Evolutionary conservation across 805 yeast genomes (phyloP), one percentile per base, ranked within the genome.

Genomic region (Ogataea paraovalis): DNA sequence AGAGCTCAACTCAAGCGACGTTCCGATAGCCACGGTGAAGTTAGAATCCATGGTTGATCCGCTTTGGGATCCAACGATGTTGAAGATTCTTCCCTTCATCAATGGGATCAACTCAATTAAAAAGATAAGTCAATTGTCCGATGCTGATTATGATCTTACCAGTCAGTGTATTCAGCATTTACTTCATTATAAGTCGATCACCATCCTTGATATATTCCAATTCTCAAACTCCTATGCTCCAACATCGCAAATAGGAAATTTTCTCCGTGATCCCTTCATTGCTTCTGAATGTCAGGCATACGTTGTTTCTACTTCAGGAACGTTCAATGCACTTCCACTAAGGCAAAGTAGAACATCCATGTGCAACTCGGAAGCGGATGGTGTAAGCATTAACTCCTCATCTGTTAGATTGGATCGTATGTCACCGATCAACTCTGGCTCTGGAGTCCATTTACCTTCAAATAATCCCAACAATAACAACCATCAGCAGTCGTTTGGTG

Each of bases 61-160:
- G 8, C 85, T 87, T 58, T 94, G 99, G 97, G 99, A 94, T 65
- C 97, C 97, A 1, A 92, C 98, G 2, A 85, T 94, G 94, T 72
- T 89, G 41, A 84, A 86, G 55, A 87, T 94, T 21, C 68, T 88
- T 10, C 96, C 97, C 0, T 85, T 74, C 55, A 88, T 94, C 43
- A 81, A 94, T 59, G 99, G 99, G 1, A 73, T 90, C 42, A 92
- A 92, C 62, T 87, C 94, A 5, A 80, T 94, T 18, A 74, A 80
- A 33, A 75, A 77, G 46, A 92, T 95, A 34, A 80, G 96, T 18
- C 79, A 80, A 44, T 66, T 90, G 44, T 88, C 97, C 1, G 82
- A 87, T 57, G 85, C 96, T 34, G 95, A 90, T 60, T 83, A 82
- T 54, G 71, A 75, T 18, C 71, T 92, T 43, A 88, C 96, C 2